Evolutionary conservation across 2,329 filamentous ascomycete genomes (phyloP).

Genomic region (Conoideocrella luteorostrata): DNA sequence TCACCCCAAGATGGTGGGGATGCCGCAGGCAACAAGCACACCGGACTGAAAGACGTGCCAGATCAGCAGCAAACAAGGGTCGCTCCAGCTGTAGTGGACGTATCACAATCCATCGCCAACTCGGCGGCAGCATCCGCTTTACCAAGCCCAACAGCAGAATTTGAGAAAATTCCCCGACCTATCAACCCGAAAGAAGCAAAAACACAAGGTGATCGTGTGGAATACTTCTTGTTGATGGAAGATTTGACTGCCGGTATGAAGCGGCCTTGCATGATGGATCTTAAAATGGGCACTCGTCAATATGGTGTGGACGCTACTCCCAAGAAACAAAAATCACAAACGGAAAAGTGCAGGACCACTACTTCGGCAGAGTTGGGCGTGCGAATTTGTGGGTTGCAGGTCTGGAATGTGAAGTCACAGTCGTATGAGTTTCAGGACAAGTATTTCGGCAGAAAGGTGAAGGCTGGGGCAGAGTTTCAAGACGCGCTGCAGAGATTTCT

Average conservation of each 20-base stretch:
- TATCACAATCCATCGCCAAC: slow-evolving; percentile 18
- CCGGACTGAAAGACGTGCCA: not conserved
- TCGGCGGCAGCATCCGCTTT: slow-evolving; percentile 25
- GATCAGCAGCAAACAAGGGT: not conserved
- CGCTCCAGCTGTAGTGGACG: not conserved
- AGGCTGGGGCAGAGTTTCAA: slow-evolving; percentile 83
- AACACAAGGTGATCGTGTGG: slow-evolving; percentile 60
- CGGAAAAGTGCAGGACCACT: slow-evolving; percentile 85
- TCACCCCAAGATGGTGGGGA: not conserved
- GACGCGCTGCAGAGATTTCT: slow-evolving; percentile 82
- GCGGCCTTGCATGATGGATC: slow-evolving; percentile 88
- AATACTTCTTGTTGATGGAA: slow-evolving; percentile 89
- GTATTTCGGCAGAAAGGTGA: slow-evolving; percentile 86
- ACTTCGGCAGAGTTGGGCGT: slow-evolving; percentile 90
- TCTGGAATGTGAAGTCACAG: slow-evolving; percentile 81
- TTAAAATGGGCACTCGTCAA: slow-evolving; percentile 98
- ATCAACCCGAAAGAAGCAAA: slow-evolving; percentile 57
- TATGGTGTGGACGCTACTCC: slow-evolving; percentile 88
- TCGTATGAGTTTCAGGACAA: slow-evolving; percentile 96
- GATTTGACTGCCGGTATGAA: slow-evolving; percentile 97
- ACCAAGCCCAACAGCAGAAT: slow-evolving; percentile 30
- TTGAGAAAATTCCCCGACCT: slow-evolving; percentile 48
- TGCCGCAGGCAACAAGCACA: not conserved
- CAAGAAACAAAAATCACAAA: slow-evolving; percentile 90
- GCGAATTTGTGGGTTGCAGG: slow-evolving; percentile 89